phyloP scores from a whole-genome alignment of 805 yeast species.

The Myxozyma monticola region DNA sequence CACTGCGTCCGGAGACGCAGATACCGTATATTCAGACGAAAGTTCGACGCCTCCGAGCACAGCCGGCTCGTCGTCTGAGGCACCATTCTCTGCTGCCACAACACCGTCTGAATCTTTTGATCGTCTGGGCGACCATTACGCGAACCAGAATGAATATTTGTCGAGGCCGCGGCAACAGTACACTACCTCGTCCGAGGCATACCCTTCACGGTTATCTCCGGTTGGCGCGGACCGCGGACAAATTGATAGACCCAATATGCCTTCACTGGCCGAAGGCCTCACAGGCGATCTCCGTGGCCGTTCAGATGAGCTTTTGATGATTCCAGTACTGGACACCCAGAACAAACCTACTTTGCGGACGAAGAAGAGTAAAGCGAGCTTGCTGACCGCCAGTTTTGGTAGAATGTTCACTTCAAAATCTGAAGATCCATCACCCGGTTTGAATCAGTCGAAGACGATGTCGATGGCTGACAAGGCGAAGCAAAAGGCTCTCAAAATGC shows the following conservation, averaged over 20 bases:
- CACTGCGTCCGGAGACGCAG: too few species aligned
- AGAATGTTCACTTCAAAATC: constrained; percentile 19
- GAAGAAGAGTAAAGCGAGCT: constrained; percentile 5
- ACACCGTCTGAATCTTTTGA: too few species aligned
- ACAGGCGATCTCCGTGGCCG: constrained; percentile 5
- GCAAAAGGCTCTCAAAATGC: constrained; percentile 1
- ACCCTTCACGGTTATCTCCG: not conserved
- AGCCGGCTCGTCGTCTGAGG: too few species aligned
- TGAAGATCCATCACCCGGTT: not conserved
- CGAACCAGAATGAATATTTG: not conserved
- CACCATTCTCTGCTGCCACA: too few species aligned
- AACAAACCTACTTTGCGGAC: not conserved
- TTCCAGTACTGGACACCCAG: constrained; percentile 2
- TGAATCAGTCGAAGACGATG: not conserved
- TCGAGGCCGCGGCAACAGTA: not conserved
- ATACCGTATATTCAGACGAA: too few species aligned
- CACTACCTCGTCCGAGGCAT: not conserved
- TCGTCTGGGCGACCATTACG: not conserved
- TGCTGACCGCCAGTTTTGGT: constrained; percentile 18
- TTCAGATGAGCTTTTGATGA: constrained; percentile 9
- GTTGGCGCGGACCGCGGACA: not conserved
- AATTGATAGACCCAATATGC: not conserved
- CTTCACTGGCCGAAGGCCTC: constrained; percentile 2
- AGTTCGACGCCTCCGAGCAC: too few species aligned
- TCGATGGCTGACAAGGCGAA: constrained; percentile 3